A percentile compares a stretch with the other conserved stretches of the same genome.
Conservation (phyloP, 2,329 filamentous ascomycete genomes). For the Epichloe baconii region DNA sequence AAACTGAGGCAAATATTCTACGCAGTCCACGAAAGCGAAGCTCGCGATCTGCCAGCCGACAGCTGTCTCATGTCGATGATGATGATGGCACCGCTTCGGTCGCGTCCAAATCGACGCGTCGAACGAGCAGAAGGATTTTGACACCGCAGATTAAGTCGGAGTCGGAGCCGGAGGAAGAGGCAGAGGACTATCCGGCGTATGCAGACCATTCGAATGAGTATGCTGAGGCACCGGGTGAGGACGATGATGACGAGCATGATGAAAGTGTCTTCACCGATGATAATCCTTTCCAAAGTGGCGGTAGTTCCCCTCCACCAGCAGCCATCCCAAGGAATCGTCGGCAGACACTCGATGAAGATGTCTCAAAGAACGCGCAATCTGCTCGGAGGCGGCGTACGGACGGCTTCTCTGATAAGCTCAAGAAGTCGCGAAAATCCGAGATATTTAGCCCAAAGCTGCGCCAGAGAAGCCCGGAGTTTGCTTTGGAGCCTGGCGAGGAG, state of each 20-base stretch:
- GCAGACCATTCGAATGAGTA: constrained; percentile 42
- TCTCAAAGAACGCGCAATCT: constrained; percentile 28
- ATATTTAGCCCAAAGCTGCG: constrained; percentile 31
- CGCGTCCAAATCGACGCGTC: constrained; percentile 30
- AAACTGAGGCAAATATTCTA: constrained; percentile 22
- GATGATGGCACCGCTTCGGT: constrained; percentile 27
- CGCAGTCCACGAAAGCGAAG: constrained; percentile 41
- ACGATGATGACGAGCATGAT: constrained; percentile 26
- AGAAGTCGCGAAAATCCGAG: constrained; percentile 43
- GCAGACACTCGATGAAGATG: constrained; percentile 31
- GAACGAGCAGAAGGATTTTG: constrained; percentile 33
- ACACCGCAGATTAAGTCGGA: constrained; percentile 43
- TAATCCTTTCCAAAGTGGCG: constrained; percentile 82
- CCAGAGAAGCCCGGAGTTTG: constrained; percentile 20
- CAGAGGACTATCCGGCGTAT: constrained; percentile 11
- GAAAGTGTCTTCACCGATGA: constrained; percentile 67
- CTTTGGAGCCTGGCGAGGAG: constrained; percentile 66
- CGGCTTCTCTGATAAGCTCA: constrained; percentile 12
- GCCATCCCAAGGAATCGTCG: constrained; percentile 36
- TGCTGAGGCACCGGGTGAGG: constrained; percentile 20
- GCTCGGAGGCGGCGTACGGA: constrained; percentile 34
- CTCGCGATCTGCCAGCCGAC: constrained; percentile 40
- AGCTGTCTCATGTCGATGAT: constrained; percentile 37
- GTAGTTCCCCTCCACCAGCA: constrained; percentile 47
- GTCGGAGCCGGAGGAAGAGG: constrained; percentile 32